Evolutionary conservation across 139 green algal genomes (phyloP).

Genomic region (Penium margaritaceum): DNA sequence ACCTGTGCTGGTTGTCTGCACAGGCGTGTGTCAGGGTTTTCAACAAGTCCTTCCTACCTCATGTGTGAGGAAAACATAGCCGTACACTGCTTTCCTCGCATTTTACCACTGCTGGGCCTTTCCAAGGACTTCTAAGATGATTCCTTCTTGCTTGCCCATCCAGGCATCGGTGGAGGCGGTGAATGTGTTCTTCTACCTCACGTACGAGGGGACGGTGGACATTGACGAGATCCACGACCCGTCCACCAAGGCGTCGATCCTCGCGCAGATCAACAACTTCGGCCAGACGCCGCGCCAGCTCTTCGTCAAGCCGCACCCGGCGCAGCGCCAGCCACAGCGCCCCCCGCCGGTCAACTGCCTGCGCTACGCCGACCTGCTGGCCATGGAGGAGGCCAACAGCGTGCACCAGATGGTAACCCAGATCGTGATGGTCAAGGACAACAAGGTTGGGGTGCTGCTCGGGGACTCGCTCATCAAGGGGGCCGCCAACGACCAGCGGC

Average conservation of each 20-base stretch:
- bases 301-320: conserved; percentile 44
- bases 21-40: too few relatives aligned
- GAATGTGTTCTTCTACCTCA: conserved; percentile 58
- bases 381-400: conserved; percentile 10
- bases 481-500: conserved; percentile 31
- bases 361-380: conserved; percentile 6
- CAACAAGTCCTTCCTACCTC: too few relatives aligned
- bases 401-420: conserved; percentile 25
- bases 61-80: too few relatives aligned
- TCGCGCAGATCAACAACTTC: conserved; percentile 54
- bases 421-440: conserved; percentile 26
- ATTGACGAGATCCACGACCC: conserved; percentile 47
- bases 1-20: too few relatives aligned
- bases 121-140: too few relatives aligned
- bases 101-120: too few relatives aligned
- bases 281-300: conserved; percentile 52
- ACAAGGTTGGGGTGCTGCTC: conserved; percentile 2
- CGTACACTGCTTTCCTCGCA: too few relatives aligned
- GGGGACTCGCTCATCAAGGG: conserved; percentile 48
- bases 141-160: background rate
- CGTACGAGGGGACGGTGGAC: conserved; percentile 56
- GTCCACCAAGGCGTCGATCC: conserved; percentile 24
- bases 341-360: conserved; percentile 16
- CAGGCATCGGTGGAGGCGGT: conserved; percentile 39
- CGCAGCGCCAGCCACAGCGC: background rate